Evolutionary conservation across 176 grass and related monocot genomes (phyloP).

Genomic region (Oryza brachyantha): DNA sequence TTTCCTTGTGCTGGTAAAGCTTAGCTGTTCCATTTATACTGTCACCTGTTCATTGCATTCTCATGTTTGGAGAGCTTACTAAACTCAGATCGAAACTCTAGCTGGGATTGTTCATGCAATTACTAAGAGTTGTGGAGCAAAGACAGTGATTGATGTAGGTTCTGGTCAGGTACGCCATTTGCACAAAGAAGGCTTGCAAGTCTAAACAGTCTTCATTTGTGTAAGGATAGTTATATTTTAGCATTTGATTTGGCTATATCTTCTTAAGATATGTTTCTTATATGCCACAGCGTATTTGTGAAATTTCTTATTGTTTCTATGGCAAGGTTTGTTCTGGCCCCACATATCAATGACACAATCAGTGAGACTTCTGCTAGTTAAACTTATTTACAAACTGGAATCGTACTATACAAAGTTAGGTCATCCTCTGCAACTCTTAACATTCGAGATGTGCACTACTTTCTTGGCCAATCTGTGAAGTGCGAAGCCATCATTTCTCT

Average conservation of each 20-base stretch:
- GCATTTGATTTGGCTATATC: background rate
- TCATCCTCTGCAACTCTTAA: background rate
- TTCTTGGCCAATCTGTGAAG: background rate
- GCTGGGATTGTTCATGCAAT: slow-evolving; percentile 53
- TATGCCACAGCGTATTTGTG: background rate
- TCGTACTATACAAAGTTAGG: background rate
- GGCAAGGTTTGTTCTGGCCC: background rate
- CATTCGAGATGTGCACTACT: background rate
- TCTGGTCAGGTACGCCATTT: slow-evolving; percentile 76
- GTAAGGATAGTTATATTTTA: background rate
- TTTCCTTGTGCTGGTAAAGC: slow-evolving; percentile 12
- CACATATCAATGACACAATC: background rate
- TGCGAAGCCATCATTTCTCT: slow-evolving; percentile 3
- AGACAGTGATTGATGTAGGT: slow-evolving; percentile 88
- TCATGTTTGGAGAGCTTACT: slow-evolving; percentile 8
- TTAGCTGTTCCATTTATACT: background rate
- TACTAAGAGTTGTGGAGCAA: slow-evolving; percentile 40
- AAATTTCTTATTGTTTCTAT: background rate
- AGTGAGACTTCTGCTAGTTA: background rate
- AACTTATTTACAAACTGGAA: slow-evolving; percentile 22
- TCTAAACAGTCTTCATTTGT: background rate
- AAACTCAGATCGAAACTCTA: slow-evolving; percentile 72
- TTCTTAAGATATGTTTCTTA: background rate
- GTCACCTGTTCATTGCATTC: slow-evolving; percentile 1
- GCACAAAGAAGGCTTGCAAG: background rate